Evolutionary conservation across 2,329 filamentous ascomycete species (phyloP).

Genomic region (Stachybotrys chartarum): DNA sequence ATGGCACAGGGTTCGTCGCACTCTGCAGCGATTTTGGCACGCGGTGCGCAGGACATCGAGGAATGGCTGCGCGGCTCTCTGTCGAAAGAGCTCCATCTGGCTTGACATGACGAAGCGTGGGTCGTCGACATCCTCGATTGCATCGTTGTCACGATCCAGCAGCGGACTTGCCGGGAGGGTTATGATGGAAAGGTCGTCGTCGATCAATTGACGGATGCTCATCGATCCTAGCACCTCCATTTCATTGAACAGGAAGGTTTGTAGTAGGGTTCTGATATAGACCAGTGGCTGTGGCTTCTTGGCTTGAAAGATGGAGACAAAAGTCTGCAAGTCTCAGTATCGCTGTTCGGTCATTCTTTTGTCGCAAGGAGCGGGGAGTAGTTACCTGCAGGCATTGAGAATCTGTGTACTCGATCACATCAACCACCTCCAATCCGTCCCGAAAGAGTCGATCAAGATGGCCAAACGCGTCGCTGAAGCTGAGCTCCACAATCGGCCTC

Average conservation of each 20-base stretch:
- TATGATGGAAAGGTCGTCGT: conserved; percentile 72
- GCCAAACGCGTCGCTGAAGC: conserved; percentile 62
- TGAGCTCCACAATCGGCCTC: conserved; percentile 74
- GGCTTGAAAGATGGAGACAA: conserved; percentile 66
- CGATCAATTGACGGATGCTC: conserved; percentile 67
- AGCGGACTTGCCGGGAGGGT: conserved; percentile 66
- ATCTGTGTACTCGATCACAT: conserved; percentile 60
- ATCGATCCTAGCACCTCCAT: conserved; percentile 62
- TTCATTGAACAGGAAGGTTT: conserved; percentile 67
- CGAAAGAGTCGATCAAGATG: conserved; percentile 64
- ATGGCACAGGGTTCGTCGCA: conserved; percentile 85
- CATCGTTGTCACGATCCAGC: conserved; percentile 67
- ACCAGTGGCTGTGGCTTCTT: conserved; percentile 77
- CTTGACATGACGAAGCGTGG: conserved; percentile 65
- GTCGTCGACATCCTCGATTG: conserved; percentile 67
- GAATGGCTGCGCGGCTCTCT: conserved; percentile 60
- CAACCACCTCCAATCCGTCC: conserved; percentile 63
- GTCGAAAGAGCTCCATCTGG: conserved; percentile 63
- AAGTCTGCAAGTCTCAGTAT: conserved; percentile 43
- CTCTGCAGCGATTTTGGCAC: conserved; percentile 84
- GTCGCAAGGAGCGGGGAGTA: conserved; percentile 3
- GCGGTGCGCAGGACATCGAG: conserved; percentile 77
- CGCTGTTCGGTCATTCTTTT: too few relatives aligned
- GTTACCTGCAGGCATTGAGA: conserved; percentile 62
- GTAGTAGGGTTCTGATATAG: conserved; percentile 74